These are phyloP conservation scores for Fusarium pseudocircinatum DNA, from an alignment of 2,329 filamentous ascomycete species.

Conservation along the genomic window DNA sequence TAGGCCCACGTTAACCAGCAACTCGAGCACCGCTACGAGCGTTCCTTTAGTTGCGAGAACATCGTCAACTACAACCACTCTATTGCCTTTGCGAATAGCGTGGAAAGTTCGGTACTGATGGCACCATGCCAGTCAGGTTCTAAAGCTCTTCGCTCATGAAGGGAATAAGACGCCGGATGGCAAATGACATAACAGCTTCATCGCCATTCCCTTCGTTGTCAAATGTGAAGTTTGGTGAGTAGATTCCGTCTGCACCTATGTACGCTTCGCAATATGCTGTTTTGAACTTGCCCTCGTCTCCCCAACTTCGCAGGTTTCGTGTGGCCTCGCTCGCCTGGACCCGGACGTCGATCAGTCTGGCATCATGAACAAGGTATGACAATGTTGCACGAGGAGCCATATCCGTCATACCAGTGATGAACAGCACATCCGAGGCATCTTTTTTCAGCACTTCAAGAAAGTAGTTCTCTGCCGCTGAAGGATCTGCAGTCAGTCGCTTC, in stretches of 20 bases:
- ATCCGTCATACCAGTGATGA: slow-evolving; percentile 73
- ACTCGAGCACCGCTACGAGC: slow-evolving; percentile 60
- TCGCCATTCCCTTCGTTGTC: slow-evolving; percentile 58
- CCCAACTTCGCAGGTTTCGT: slow-evolving; percentile 49
- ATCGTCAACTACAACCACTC: slow-evolving; percentile 67
- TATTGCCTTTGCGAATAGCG: slow-evolving; percentile 47
- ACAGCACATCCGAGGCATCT: slow-evolving; percentile 61
- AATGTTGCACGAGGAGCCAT: slow-evolving; percentile 63
- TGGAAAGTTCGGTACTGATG: slow-evolving; percentile 58
- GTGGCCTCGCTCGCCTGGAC: slow-evolving; percentile 54
- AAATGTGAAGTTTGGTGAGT: slow-evolving; percentile 59
- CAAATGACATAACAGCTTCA: slow-evolving; percentile 53
- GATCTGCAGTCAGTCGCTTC: slow-evolving; percentile 55
- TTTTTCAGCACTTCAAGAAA: slow-evolving; percentile 58
- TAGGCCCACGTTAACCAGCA: slow-evolving; percentile 58
- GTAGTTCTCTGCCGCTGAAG: slow-evolving; percentile 58
- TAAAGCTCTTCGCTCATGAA: slow-evolving; percentile 58
- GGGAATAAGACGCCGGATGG: slow-evolving; percentile 52
- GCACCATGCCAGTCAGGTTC: slow-evolving; percentile 61
- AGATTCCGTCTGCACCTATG: slow-evolving; percentile 29
- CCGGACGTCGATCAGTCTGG: slow-evolving; percentile 63
- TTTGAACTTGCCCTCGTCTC: neutral
- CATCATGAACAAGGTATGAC: slow-evolving; percentile 63
- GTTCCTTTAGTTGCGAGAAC: slow-evolving; percentile 66
- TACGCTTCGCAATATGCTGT: neutral